Conservation (phyloP, 1,139 yeast species). For the Nadsonia starkeyi-henricii region DNA sequence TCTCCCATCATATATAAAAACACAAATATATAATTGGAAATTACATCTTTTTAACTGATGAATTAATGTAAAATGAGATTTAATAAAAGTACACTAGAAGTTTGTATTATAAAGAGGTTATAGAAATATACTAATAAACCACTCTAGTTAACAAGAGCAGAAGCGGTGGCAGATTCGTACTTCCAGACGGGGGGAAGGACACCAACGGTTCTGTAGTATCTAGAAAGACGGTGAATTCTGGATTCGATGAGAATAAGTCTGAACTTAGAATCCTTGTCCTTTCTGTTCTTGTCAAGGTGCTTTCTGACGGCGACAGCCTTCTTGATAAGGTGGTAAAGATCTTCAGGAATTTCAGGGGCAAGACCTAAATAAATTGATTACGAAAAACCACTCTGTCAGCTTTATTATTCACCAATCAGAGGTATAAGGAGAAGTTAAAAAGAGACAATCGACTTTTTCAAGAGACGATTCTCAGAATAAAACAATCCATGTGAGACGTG, state of each 20-base stretch:
- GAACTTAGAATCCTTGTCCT: constrained; percentile 99
- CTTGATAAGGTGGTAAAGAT: constrained; percentile 96
- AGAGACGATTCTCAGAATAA: not conserved
- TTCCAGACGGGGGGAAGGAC: constrained; percentile 99
- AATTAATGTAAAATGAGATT: too few species aligned
- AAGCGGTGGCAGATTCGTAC: constrained; percentile 99
- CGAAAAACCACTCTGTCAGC: constrained; percentile 26
- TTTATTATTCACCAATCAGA: constrained; percentile 23
- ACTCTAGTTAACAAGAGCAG: constrained; percentile 94
- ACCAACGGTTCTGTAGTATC: constrained; percentile 99
- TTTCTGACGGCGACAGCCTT: constrained; percentile 99
- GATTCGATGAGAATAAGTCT: constrained; percentile 99
- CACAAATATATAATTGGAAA: too few species aligned
- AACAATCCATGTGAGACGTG: constrained; percentile 1
- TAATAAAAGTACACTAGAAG: too few species aligned
- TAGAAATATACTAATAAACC: not conserved
- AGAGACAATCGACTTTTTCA: not conserved
- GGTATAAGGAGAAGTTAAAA: constrained; percentile 16
- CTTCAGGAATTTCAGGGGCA: constrained; percentile 99
- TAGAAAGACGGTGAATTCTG: constrained; percentile 99
- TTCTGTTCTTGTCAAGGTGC: constrained; percentile 99
- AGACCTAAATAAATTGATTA: constrained; percentile 29
- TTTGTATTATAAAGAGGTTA: too few species aligned
- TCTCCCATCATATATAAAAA: too few species aligned
- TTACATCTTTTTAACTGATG: too few species aligned